These are phyloP conservation scores for Serendipita sp. DNA, from an alignment of 768 basidiomycete genomes.

Conservation along the genomic window DNA sequence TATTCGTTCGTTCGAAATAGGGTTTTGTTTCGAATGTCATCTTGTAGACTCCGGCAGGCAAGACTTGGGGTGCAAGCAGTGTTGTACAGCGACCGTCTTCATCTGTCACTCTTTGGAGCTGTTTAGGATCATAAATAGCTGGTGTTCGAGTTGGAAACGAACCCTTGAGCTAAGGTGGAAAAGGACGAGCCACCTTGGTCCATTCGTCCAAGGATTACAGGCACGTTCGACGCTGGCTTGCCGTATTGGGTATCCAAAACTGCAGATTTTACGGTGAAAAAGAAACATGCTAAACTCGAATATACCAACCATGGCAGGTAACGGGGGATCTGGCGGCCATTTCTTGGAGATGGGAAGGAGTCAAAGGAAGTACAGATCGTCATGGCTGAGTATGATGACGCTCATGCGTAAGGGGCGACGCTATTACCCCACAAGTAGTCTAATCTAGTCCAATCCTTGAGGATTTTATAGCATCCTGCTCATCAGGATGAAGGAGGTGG, in stretches of 20 bases:
- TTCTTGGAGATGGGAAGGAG: too few species aligned
- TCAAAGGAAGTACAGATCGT: too few species aligned
- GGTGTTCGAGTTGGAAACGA: constrained; percentile 10
- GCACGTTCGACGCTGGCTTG: constrained; percentile 58
- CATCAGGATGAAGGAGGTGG: too few species aligned
- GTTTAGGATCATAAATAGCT: constrained; percentile 9
- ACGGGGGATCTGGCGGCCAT: constrained; percentile 44
- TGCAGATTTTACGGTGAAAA: constrained; percentile 18
- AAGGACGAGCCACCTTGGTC: constrained; percentile 30
- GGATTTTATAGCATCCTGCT: too few species aligned
- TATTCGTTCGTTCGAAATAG: constrained; percentile 52
- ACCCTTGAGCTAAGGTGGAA: constrained; percentile 47
- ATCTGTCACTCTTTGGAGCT: constrained; percentile 45
- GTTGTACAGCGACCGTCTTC: constrained; percentile 67
- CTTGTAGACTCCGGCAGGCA: constrained; percentile 59
- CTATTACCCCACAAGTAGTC: too few species aligned
- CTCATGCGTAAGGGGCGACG: too few species aligned
- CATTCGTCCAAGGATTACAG: constrained; percentile 31
- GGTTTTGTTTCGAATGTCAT: constrained; percentile 69
- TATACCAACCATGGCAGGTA: constrained; percentile 66
- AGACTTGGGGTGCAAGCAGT: constrained; percentile 42
- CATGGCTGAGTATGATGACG: too few species aligned
- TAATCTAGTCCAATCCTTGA: too few species aligned
- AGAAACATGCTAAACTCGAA: neutral
- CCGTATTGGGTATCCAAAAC: constrained; percentile 79